Evolutionary conservation across 2,329 filamentous ascomycete species (phyloP), one percentile per base, ranked within the genome.

Genomic region (Pseudopithomyces maydicus): DNA sequence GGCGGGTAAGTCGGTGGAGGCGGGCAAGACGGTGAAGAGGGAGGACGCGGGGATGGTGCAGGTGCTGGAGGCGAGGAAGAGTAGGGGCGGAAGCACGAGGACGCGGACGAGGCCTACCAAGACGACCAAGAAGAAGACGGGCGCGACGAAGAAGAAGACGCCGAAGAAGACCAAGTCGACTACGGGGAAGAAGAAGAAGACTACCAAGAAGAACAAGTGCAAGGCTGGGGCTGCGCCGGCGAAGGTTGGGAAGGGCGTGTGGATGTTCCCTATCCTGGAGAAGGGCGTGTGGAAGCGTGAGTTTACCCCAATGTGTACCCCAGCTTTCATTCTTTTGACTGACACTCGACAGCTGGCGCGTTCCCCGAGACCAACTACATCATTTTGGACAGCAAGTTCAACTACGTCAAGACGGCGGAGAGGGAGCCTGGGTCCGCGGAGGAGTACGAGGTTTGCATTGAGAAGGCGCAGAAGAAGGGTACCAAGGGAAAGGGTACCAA

Each of bases 231-330:
- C 20, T 19, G 17, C 47, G 22, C 10, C 35, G n/a, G n/a, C n/a
- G 0, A 49, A 49, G 35, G 2, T 17, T 17, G 38, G 48, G 20
- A 51, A 51, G 38, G 48, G 48, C 17, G 48, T 51, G 17, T 51
- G 12, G 19, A 51, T 51, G 48, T 51, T 51, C 36, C 48, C 48
- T 19, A 26, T 51, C 17, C 48, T 51, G 23, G 20, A 26, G n/a
- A 51, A 51, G 26, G 48, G 48, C 8, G 48, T 51, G 20, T 51
- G 48, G 48, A 51, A 51, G 48, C n/a, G 48, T 51, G 26, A 51
- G 48, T 51, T 42, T 26, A 29, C 15, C 41, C 6, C 19, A 17
- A 20, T 29, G 8, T 29, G 5, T 12, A 15, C 11, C 44, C 19
- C 20, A 36, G 7, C 6, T 32, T 22, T 32, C 23, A 10, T 42